Conservation (phyloP, 768 basidiomycete genomes). For the Boletus vinaceobasis region DNA sequence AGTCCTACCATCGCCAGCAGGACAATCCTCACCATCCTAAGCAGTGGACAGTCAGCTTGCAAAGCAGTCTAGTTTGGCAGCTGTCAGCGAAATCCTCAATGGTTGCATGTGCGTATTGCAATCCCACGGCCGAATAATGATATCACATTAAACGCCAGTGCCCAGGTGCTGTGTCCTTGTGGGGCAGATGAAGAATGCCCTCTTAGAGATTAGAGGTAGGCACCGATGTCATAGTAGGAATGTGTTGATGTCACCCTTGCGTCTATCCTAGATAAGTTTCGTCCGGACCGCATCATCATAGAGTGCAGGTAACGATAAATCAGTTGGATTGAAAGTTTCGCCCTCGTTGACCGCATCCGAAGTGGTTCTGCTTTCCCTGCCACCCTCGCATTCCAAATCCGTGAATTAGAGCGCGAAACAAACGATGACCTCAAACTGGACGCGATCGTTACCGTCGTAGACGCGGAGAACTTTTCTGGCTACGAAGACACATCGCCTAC, state of each 20-base stretch:
- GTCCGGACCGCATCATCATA: constrained; percentile 89
- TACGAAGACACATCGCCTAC: constrained; percentile 93
- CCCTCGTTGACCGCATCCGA: background rate
- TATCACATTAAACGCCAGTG: background rate
- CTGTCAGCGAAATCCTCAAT: constrained; percentile 91
- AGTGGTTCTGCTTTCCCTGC: constrained; percentile 96
- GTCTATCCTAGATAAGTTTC: constrained; percentile 61
- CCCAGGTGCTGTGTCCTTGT: constrained; percentile 89
- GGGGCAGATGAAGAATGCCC: constrained; percentile 89
- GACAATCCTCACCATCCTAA: constrained; percentile 2
- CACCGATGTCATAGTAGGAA: background rate
- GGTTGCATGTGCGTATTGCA: constrained; percentile 75
- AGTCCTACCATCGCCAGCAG: background rate
- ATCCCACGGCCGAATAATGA: background rate
- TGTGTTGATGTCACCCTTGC: background rate
- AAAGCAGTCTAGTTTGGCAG: constrained; percentile 75
- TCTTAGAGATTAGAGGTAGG: constrained; percentile 81
- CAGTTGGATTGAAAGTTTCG: background rate
- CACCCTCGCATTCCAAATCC: constrained; percentile 91
- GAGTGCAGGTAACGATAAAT: constrained; percentile 75
- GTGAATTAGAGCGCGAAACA: constrained; percentile 81
- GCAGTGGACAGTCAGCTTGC: constrained; percentile 90
- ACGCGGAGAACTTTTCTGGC: constrained; percentile 87
- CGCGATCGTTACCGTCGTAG: constrained; percentile 87
- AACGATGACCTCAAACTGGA: constrained; percentile 75